Evolutionary conservation across 2,329 filamentous ascomycete genomes (phyloP), one percentile per base, ranked within the genome.

Genomic region (Elsinoe australis): DNA sequence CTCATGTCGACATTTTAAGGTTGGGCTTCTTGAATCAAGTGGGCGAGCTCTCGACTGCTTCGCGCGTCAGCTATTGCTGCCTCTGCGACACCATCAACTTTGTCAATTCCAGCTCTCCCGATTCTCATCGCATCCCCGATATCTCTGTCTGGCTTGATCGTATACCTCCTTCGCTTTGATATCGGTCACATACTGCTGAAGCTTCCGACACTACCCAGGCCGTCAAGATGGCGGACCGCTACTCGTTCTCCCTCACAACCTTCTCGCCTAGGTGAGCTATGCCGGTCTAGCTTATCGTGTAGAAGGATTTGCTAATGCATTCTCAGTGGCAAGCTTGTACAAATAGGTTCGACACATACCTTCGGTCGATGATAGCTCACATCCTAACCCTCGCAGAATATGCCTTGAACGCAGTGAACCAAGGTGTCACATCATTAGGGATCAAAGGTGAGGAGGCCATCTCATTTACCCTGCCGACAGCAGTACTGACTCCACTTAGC

Each of bases 241-340:
- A 98, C 72, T 95, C 90, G 49, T 98, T 98, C 82, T 98, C 92
- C 52, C 79, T 98, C 67, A 98, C 92, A 56, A 98, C 92, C 56
- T 98, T 98, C 83, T 96, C 92, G 64, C 92, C 92, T 68, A 98
- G 90, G 92, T 94, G 82, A 71, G 80, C 64, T 55, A 53, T 18
- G 5, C 9, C 45, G 52, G 54, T 59, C 53, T 32, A 50, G 29
- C 21, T 33, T 19, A 18, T 34, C 26, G 50, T 49, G 36, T 21
- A 31, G 33, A 47, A 50, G 29, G 21, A 51, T 50, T 54, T 62
- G 67, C 73, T 78, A 69, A 80, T 66, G 58, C 51, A 17, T 53
- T 41, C 51, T 59, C 60, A 96, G 92, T 70, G 92, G 92, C 68
- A 98, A 98, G 77, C 84, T 98, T 74, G 90, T 96, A 58, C 92